A percentile compares a stretch with the other conserved stretches of the same genome.
Conservation (phyloP, 73 alveolate genomes). For the Paramecium sexaurelia region DNA sequence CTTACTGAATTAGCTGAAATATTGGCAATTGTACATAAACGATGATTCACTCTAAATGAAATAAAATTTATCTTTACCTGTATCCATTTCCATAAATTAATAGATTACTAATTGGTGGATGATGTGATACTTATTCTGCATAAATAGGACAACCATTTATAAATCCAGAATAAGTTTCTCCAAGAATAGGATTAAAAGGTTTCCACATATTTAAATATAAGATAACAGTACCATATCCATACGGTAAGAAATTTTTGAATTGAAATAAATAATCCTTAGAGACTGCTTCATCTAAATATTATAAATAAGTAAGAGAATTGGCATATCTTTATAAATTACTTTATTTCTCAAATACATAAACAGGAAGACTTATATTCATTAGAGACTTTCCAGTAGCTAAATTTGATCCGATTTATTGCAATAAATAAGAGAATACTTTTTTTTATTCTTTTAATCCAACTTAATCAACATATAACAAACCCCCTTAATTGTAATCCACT, state of each 20-base stretch:
- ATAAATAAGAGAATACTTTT: constrained; percentile 70
- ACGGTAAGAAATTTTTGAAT: constrained; percentile 70
- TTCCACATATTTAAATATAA: constrained; percentile 72
- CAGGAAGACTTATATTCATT: constrained; percentile 75
- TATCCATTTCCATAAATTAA: constrained; percentile 46
- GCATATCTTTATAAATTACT: constrained; percentile 74
- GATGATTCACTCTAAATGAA: background rate
- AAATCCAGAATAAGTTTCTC: constrained; percentile 83
- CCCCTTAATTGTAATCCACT: constrained; percentile 17
- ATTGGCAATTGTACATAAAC: constrained; percentile 35
- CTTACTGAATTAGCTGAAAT: constrained; percentile 64
- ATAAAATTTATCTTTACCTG: background rate
- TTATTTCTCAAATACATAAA: constrained; percentile 73
- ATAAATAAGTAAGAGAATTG: constrained; percentile 64
- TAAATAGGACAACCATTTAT: constrained; percentile 66
- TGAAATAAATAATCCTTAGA: constrained; percentile 64
- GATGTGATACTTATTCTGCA: constrained; percentile 68
- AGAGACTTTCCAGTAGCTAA: constrained; percentile 75
- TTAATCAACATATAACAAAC: constrained; percentile 26
- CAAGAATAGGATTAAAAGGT: constrained; percentile 89
- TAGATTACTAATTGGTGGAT: constrained; percentile 64
- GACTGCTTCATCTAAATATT: constrained; percentile 75
- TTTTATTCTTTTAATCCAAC: constrained; percentile 52
- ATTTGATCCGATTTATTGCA: constrained; percentile 76
- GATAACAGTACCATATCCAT: constrained; percentile 61